Evolutionary conservation across 1,284 basidiomycete genomes (phyloP).

Genomic region (Flammula alnicola): DNA sequence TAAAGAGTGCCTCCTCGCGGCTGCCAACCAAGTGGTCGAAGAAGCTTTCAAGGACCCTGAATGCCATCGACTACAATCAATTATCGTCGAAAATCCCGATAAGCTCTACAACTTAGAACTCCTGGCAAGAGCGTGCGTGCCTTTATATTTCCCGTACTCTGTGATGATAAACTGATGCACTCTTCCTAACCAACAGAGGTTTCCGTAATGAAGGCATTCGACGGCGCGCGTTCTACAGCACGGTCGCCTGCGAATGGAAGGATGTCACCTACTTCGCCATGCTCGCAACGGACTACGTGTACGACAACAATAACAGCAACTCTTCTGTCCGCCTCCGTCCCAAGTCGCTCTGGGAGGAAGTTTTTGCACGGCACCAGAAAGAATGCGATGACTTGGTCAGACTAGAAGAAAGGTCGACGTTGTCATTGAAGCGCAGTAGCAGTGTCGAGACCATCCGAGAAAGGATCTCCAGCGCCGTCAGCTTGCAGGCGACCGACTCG

Average conservation of each 20-base stretch:
- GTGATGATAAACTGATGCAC: too few species aligned
- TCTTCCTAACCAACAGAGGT: too few species aligned
- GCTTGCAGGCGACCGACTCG: slow-evolving; percentile 3
- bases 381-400: slow-evolving; percentile 60
- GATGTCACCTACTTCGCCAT: slow-evolving; percentile 64
- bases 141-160: neutral
- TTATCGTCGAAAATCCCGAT: slow-evolving; percentile 45
- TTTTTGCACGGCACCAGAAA: slow-evolving; percentile 58
- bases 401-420: slow-evolving; percentile 46
- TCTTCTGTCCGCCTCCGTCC: slow-evolving; percentile 31
- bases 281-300: slow-evolving; percentile 64
- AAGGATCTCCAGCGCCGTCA: slow-evolving; percentile 16
- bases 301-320: slow-evolving; percentile 31
- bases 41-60: slow-evolving; percentile 51
- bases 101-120: slow-evolving; percentile 46
- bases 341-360: slow-evolving; percentile 62
- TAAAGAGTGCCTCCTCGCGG: slow-evolving; percentile 49
- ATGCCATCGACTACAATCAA: slow-evolving; percentile 62
- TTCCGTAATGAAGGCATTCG: slow-evolving; percentile 65
- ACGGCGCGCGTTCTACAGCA: slow-evolving; percentile 53
- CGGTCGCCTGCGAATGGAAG: slow-evolving; percentile 52
- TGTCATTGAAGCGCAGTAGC: slow-evolving; percentile 36
- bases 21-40: slow-evolving; percentile 46
- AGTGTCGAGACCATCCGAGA: slow-evolving; percentile 44
- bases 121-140: slow-evolving; percentile 46